Conservation (phyloP, 2,329 filamentous ascomycete genomes). For the Colletotrichum australisinense region DNA sequence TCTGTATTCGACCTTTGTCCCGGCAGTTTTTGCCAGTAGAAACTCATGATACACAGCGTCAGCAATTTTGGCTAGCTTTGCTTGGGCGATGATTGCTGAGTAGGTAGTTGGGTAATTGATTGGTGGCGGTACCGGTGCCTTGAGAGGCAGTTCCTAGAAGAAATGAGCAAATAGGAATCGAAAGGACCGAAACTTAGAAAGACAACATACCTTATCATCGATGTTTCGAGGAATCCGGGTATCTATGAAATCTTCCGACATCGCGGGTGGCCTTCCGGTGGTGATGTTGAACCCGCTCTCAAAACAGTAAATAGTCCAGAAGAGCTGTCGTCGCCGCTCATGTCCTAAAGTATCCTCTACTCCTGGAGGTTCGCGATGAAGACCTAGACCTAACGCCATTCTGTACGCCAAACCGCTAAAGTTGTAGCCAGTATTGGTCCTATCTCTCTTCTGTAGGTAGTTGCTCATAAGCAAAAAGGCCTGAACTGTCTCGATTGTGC, state of each 20-base stretch:
- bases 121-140: constrained; percentile 22
- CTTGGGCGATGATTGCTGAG: constrained; percentile 53
- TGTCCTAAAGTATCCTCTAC: constrained; percentile 46
- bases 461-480: constrained; percentile 57
- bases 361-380: constrained; percentile 57
- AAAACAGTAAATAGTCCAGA: constrained; percentile 56
- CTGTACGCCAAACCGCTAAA: constrained; percentile 61
- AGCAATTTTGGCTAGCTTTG: constrained; percentile 52
- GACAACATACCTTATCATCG: constrained; percentile 50
- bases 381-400: constrained; percentile 61
- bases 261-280: constrained; percentile 55
- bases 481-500: constrained; percentile 58
- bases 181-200: too few relatives aligned
- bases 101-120: constrained; percentile 52
- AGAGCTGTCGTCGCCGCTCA: constrained; percentile 50
- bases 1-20: constrained; percentile 47
- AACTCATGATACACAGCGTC: constrained; percentile 55
- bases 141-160: constrained; percentile 21
- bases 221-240: constrained; percentile 55
- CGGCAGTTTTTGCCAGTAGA: constrained; percentile 49
- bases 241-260: constrained; percentile 54
- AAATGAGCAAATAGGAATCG: too few relatives aligned
- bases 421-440: constrained; percentile 64
- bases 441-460: constrained; percentile 62
- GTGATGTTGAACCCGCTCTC: constrained; percentile 61